A percentile compares a stretch with the other conserved stretches of the same genome.
phyloP scores from a whole-genome alignment of 1,284 basidiomycete genomes.

The Chiua sp. region DNA sequence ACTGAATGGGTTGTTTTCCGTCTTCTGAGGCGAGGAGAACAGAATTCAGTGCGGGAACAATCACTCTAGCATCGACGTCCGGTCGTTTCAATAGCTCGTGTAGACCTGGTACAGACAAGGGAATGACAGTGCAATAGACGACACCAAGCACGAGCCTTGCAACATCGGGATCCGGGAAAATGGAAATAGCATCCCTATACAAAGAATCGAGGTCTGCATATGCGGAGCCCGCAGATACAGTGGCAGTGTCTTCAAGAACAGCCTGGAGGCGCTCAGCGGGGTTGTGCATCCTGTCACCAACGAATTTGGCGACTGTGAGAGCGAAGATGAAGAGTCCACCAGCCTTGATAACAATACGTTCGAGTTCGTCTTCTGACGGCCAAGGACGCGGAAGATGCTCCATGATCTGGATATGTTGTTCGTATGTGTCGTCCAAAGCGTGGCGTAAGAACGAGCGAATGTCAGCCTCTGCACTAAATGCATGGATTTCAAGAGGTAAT shows the following conservation, averaged over 20 bases:
- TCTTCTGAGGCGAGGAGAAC: constrained; percentile 28
- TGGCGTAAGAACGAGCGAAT: constrained; percentile 24
- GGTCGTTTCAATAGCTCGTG: constrained; percentile 19
- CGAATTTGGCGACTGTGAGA: constrained; percentile 25
- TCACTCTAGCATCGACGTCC: constrained; percentile 20
- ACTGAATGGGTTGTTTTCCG: constrained; percentile 23
- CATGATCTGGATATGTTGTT: constrained; percentile 25
- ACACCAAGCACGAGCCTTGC: constrained; percentile 24
- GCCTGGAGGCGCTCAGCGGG: constrained; percentile 18
- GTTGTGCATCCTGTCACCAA: constrained; percentile 15
- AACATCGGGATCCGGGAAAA: constrained; percentile 20
- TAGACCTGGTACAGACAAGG: constrained; percentile 21
- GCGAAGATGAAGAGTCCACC: constrained; percentile 35
- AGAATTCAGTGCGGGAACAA: constrained; percentile 23
- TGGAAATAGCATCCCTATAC: constrained; percentile 27
- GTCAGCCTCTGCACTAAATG: constrained; percentile 23
- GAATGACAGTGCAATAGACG: constrained; percentile 21
- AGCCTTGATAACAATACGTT: constrained; percentile 25
- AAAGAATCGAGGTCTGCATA: constrained; percentile 27
- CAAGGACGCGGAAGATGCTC: constrained; percentile 24
- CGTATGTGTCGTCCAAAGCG: constrained; percentile 15
- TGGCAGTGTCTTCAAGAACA: constrained; percentile 15
- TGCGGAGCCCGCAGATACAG: constrained; percentile 8
- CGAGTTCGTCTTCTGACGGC: constrained; percentile 27
- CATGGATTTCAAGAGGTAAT: constrained; percentile 18